Conservation (phyloP, 805 yeast genomes). For the Starmera dryadoides region DNA sequence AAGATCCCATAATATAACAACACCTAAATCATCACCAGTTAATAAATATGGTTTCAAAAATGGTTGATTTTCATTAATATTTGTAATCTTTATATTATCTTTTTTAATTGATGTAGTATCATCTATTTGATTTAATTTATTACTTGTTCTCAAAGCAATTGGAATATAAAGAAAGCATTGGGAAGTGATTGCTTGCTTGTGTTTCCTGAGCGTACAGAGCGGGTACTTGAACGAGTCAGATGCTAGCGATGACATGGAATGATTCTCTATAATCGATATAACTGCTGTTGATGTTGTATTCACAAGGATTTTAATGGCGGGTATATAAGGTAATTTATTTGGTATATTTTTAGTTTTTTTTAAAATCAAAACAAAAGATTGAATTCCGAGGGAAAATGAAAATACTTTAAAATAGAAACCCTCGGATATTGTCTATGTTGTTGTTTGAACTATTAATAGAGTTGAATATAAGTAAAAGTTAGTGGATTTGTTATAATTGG, state of each 20-base stretch:
- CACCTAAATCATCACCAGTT: slow-evolving; percentile 58
- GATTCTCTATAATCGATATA: no score
- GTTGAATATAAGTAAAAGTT: no score
- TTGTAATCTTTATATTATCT: neutral
- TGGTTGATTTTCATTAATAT: neutral
- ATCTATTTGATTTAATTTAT: neutral
- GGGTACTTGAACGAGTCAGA: slow-evolving; percentile 4
- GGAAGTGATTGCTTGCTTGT: slow-evolving; percentile 11
- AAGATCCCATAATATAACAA: slow-evolving; percentile 60
- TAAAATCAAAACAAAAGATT: no score
- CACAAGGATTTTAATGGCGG: no score
- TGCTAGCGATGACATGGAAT: neutral
- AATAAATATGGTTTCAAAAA: slow-evolving; percentile 30
- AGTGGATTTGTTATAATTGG: no score
- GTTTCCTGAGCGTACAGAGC: slow-evolving; percentile 10
- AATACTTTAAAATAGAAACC: no score
- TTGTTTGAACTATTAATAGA: no score
- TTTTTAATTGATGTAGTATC: neutral
- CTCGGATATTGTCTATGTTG: no score
- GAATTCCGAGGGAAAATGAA: no score
- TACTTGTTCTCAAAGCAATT: no score
- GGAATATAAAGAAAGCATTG: slow-evolving; percentile 8
- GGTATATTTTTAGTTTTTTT: no score
- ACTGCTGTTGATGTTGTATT: neutral
- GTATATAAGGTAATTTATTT: no score